Percentiles rank a stretch among this genome's conserved stretches.
These are phyloP conservation scores for Cryptococcus sp. DNA, from an alignment of 1,284 basidiomycete genomes.

Conservation along the genomic window DNA sequence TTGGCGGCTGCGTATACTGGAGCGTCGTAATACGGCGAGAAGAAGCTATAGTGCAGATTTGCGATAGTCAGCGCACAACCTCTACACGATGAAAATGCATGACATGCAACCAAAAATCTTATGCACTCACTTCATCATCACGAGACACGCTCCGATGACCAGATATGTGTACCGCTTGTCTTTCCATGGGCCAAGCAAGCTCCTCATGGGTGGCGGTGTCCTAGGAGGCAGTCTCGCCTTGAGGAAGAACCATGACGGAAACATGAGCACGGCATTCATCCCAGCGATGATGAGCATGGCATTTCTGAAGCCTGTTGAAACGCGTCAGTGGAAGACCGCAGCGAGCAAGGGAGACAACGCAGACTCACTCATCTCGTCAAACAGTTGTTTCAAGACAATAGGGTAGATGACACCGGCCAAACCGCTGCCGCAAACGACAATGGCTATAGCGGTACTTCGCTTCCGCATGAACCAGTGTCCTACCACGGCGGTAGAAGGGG, in stretches of 20 bases:
- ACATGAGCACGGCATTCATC: constrained; percentile 44
- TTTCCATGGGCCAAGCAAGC: constrained; percentile 37
- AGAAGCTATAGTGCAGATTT: constrained; percentile 22
- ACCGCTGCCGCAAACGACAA: constrained; percentile 45
- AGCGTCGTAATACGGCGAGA: constrained; percentile 43
- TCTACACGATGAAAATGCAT: neutral
- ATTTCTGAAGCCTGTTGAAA: constrained; percentile 39
- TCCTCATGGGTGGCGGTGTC: constrained; percentile 36
- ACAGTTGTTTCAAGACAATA: constrained; percentile 43
- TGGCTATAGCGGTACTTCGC: constrained; percentile 43
- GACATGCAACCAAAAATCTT: neutral
- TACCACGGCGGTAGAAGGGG: constrained; percentile 44
- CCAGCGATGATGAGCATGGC: constrained; percentile 46
- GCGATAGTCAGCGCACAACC: neutral
- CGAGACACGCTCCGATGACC: constrained; percentile 30
- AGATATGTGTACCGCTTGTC: constrained; percentile 35
- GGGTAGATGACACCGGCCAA: constrained; percentile 50
- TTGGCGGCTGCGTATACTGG: constrained; percentile 32
- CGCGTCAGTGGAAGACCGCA: constrained; percentile 1
- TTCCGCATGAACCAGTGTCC: constrained; percentile 49
- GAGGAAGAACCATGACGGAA: constrained; percentile 44
- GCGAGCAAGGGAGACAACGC: neutral
- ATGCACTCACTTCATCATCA: constrained; percentile 38
- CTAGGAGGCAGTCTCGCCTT: constrained; percentile 44
- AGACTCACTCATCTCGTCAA: constrained; percentile 34